Evolutionary conservation across 2,329 filamentous ascomycete genomes (phyloP).

Genomic region (Ceratocystis cubensis): DNA sequence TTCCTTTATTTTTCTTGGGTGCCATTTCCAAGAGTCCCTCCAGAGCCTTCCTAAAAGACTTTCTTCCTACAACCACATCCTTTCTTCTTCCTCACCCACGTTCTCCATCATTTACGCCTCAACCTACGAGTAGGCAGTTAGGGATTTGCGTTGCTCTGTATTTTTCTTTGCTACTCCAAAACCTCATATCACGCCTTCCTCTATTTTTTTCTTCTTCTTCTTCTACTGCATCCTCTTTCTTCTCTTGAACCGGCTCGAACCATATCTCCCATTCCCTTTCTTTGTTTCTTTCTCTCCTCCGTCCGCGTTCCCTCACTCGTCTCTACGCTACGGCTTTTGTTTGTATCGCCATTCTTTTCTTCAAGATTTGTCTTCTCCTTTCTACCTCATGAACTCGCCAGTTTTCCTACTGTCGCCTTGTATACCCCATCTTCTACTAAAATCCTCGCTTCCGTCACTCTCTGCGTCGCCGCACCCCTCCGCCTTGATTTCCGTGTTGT

Average conservation of each 20-base stretch:
- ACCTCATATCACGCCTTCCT: not conserved
- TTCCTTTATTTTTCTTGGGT: not conserved
- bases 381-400: not conserved
- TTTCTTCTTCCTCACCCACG: not conserved
- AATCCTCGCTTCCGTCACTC: not conserved
- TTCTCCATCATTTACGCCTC: constrained; percentile 9
- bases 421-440: too few species aligned
- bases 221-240: not conserved
- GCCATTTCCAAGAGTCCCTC: not conserved
- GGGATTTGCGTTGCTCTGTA: not conserved
- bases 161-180: not conserved
- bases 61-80: constrained; percentile 2
- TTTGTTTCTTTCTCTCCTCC: not conserved
- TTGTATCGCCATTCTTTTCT: not conserved
- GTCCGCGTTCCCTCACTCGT: not conserved
- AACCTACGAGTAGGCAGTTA: not conserved
- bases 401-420: not conserved
- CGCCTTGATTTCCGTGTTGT: not conserved
- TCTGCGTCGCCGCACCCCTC: not conserved
- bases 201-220: not conserved
- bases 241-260: not conserved
- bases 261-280: not conserved
- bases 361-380: not conserved
- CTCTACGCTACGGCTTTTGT: not conserved
- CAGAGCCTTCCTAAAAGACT: not conserved